Evolutionary conservation across 1,139 yeast species (phyloP).

Genomic region (Pichia sp.): DNA sequence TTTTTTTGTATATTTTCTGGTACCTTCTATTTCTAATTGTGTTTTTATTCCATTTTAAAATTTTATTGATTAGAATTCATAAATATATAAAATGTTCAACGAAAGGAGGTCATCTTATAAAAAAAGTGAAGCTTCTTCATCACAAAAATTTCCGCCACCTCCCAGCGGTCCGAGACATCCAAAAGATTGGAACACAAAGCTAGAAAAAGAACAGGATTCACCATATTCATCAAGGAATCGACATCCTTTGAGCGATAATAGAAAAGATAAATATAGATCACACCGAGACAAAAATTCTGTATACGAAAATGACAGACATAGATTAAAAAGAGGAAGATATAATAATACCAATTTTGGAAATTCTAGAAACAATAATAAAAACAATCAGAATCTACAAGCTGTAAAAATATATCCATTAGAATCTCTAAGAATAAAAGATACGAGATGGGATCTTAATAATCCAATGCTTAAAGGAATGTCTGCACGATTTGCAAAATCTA

Average conservation of each 20-base stretch:
- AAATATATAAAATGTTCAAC: constrained; percentile 11
- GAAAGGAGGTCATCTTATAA: constrained; percentile 23
- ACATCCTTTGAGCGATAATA: no score
- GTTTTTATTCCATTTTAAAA: no score
- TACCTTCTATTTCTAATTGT: constrained; percentile 3
- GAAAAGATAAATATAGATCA: no score
- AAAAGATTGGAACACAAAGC: neutral
- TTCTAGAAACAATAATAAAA: constrained; percentile 5
- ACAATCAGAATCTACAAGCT: constrained; percentile 3
- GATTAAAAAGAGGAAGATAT: neutral
- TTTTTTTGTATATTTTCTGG: neutral
- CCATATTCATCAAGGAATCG: no score
- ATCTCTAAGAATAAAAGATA: constrained; percentile 32
- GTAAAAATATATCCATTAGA: constrained; percentile 37
- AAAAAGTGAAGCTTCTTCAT: neutral
- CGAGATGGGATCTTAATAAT: constrained; percentile 74
- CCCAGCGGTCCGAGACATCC: no score
- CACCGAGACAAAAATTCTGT: no score
- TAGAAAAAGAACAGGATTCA: neutral
- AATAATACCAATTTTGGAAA: no score
- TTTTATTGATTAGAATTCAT: no score
- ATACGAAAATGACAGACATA: constrained; percentile 2
- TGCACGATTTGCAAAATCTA: constrained; percentile 73
- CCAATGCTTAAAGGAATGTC: constrained; percentile 70
- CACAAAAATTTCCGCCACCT: no score